phyloP scores from a whole-genome alignment of 345 rosid genomes.

The Lumnitzera racemosa region DNA sequence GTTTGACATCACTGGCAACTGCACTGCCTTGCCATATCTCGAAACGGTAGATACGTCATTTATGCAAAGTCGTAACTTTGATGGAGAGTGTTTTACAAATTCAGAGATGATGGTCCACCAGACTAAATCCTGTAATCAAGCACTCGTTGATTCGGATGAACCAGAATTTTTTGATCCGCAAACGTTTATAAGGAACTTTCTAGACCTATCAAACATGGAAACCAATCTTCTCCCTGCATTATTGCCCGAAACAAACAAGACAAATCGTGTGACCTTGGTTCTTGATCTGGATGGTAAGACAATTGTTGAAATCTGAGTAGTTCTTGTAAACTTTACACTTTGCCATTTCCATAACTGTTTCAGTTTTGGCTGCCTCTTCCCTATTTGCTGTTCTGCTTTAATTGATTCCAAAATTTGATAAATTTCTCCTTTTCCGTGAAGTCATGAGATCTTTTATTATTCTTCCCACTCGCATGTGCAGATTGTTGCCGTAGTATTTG shows the following conservation, averaged over 20 bases:
- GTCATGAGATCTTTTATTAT: too few species aligned
- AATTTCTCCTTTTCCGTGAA: too few species aligned
- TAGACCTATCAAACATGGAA: conserved; percentile 17
- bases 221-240: conserved; percentile 15
- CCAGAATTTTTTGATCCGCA: conserved; percentile 16
- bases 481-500: too few species aligned
- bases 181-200: conserved; percentile 16
- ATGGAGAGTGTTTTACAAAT: conserved; percentile 9
- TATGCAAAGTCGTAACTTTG: conserved; percentile 6
- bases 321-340: too few species aligned
- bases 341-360: too few species aligned
- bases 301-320: too few species aligned
- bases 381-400: too few species aligned
- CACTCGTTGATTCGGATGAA: conserved; percentile 11
- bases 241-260: conserved; percentile 9
- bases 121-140: conserved; percentile 13
- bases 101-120: conserved; percentile 14
- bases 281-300: conserved; percentile 23
- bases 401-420: too few species aligned
- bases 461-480: too few species aligned
- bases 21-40: conserved; percentile 7
- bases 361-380: too few species aligned
- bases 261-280: conserved; percentile 16
- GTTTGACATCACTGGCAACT: conserved; percentile 13
- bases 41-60: conserved; percentile 6